Base-by-base conservation (phyloP, 2,329 filamentous ascomycete species). In the Xylaria sp. region DNA sequence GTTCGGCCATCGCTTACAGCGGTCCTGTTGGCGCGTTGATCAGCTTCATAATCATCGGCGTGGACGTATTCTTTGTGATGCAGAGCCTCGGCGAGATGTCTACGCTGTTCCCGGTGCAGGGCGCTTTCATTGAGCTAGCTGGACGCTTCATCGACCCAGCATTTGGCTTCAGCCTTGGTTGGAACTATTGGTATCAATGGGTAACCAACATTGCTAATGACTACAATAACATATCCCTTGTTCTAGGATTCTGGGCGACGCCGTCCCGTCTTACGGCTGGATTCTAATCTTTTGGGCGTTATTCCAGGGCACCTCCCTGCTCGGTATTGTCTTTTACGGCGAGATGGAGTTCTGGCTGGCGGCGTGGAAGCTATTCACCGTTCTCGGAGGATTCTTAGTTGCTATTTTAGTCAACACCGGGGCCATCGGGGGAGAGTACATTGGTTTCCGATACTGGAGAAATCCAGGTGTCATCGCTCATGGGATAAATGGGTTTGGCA, bases 41-140 rank as follows among this genome's bases (percentile, higher is more conserved):
- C 21, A 73, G 72, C 64, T 75, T 74, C 62, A 55, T 74, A 25
- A 70, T 75, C 62, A 64, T 75, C 43, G 73, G 73, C 9, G 43
- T 75, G 4, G 72, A 76, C 58, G 71, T 73, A 40, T 75, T 72
- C 63, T 75, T 74, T 60, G 72, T 74, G 56, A 85, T 83, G 77
- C 84, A 85, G 74, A 81, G 79, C 1, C 72, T 86, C 5, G 84
- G 83, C n/a, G 84, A 86, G 69, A 78, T 86, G 75, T 80, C 83
- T 1, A 85, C 83, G 0, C 69, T 84, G 1, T 84, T 83, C 43
- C 83, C 83, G 0, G 79, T 82, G 0, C 79, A 80, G n/a, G 82
- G 83, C 6, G 80, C 80, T 0, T 84, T 85, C 66, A 80, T 82
- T 28, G 79, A 80, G 35, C 78, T 84, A 47, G 82, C 82, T 0